Evolutionary conservation across 2,329 filamentous ascomycete species (phyloP), one percentile per base, ranked within the genome.

Genomic region (Colletotrichum cuscutae): DNA sequence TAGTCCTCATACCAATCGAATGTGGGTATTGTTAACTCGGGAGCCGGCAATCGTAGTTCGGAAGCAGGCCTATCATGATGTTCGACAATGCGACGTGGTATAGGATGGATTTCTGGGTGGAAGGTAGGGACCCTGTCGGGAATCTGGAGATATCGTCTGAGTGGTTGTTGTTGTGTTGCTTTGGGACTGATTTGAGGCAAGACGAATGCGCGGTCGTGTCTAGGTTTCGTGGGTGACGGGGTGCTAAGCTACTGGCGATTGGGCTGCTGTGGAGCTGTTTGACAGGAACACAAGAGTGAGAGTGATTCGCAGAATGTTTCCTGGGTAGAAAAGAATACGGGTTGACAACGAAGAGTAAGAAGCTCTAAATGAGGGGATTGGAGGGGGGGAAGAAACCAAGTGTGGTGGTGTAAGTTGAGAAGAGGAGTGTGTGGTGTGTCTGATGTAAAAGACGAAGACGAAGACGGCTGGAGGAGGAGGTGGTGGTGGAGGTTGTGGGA

Each of bases 11-110:
- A 73, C 71, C 71, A 74, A 68, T 65, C 37, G 37, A 35, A 64
- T 73, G 58, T 72, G 64, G 71, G 70, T 73, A 70, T 70, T 64
- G 61, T 64, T 73, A 73, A 72, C 70, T 73, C 65, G 73, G 70
- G 60, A 71, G 73, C 62, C 73, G 73, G 68, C 68, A 71, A 63
- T 71, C 65, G 64, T 71, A 53, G 54, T 58, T 66, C 64, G 59
- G 65, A 69, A 72, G 49, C 65, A 73, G 65, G 65, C 57, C 63
- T 64, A 73, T 74, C 73, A 74, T 74, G 63, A 61, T 74, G 73
- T 73, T 74, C 66, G 42, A 72, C 71, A 64, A 72, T 72, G 68
- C 68, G 71, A 68, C 68, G 63, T 72, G 46, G 71, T 63, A 72
- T 67, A 32, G 28, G 30, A 72, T 62, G 57, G 67, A 28, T 53